Evolutionary conservation across 176 grass and related monocot species (phyloP).

Genomic region (Metroxylon sagu): DNA sequence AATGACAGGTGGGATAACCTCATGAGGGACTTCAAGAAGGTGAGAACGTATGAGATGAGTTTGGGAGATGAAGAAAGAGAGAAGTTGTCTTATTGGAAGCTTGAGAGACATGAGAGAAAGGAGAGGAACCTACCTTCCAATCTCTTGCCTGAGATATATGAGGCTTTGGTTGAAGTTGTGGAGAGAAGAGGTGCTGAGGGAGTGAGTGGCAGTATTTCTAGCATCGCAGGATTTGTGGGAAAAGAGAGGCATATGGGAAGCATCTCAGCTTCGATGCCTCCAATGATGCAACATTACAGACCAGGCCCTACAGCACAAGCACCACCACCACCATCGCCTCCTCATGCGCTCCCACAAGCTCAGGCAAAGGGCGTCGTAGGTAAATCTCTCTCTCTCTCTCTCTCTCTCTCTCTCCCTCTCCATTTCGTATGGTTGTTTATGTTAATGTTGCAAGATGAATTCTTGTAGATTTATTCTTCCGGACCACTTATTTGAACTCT

Average conservation of each 20-base stretch:
- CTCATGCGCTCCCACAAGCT: not conserved
- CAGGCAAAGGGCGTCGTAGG: not conserved
- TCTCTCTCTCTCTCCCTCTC: slow-evolving; percentile 7
- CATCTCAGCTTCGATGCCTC: too few species aligned
- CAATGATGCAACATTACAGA: too few species aligned
- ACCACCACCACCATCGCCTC: not conserved
- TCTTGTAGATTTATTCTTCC: too few species aligned
- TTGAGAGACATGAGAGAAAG: slow-evolving; percentile 15
- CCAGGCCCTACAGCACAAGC: not conserved
- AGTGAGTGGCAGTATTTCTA: not conserved
- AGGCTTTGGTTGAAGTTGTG: slow-evolving; percentile 16
- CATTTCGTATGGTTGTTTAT: too few species aligned
- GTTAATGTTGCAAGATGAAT: too few species aligned
- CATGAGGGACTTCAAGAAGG: slow-evolving; percentile 29
- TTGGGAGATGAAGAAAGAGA: not conserved
- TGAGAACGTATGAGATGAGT: slow-evolving; percentile 18
- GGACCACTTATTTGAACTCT: too few species aligned
- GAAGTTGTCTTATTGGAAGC: slow-evolving; percentile 14
- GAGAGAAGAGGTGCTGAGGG: not conserved
- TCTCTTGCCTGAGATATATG: slow-evolving; percentile 17
- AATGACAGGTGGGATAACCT: slow-evolving; percentile 30
- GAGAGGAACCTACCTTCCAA: slow-evolving; percentile 17
- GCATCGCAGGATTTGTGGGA: not conserved
- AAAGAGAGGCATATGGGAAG: not conserved
- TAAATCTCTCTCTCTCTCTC: slow-evolving; percentile 7